Evolutionary conservation across 805 yeast genomes (phyloP).

Genomic region (Candida anglica): DNA sequence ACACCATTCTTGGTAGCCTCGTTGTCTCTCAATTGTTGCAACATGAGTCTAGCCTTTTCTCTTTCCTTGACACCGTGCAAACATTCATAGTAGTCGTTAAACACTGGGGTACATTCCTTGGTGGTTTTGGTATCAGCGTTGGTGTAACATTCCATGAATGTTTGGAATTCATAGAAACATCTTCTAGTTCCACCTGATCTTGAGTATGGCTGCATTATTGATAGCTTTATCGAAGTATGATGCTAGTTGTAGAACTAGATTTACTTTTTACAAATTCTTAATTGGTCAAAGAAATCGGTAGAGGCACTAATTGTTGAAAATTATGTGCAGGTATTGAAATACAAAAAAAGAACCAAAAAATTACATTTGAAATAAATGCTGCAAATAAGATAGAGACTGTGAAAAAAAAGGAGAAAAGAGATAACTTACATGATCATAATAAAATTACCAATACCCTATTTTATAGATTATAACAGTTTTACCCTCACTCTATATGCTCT

Average conservation of each 20-base stretch:
- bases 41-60: constrained; percentile 41
- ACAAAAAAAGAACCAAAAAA: too few species aligned
- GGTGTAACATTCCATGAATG: constrained; percentile 40
- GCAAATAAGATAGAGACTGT: too few species aligned
- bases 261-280: background rate
- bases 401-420: too few species aligned
- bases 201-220: constrained; percentile 42
- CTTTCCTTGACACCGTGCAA: constrained; percentile 45
- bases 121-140: constrained; percentile 39
- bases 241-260: too few species aligned
- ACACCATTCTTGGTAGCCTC: constrained; percentile 37
- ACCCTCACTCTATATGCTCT: too few species aligned
- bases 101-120: constrained; percentile 40
- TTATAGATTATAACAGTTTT: too few species aligned
- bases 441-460: too few species aligned
- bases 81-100: constrained; percentile 45
- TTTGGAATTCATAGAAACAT: constrained; percentile 46
- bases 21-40: constrained; percentile 43
- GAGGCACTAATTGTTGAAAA: background rate
- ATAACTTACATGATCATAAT: too few species aligned
- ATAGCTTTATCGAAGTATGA: constrained; percentile 1
- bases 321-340: background rate
- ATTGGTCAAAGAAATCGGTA: constrained; percentile 1
- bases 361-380: too few species aligned
- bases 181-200: constrained; percentile 46